Evolutionary conservation across 148 eudicot genomes (phyloP), one percentile per base, ranked within the genome.

Genomic region (Bassia scoparia): DNA sequence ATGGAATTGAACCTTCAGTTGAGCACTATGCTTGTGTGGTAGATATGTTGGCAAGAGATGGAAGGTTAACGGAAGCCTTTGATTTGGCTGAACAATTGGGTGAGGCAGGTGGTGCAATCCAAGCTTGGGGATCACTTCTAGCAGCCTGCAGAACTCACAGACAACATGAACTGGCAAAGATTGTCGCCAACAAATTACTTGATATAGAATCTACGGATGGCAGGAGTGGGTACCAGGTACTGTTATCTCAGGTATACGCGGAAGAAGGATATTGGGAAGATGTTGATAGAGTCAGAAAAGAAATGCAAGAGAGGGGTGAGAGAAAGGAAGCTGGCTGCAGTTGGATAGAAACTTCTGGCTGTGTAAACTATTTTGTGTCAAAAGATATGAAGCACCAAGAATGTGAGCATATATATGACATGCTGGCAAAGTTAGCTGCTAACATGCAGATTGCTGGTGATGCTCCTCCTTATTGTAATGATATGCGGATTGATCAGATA

Each of bases 51-150:
- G 97, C 91, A 77, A 82, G 92, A 82, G 90, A 81, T 75, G 97
- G 95, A 56, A 85, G 88, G 83, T 84, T 93, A 24, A 75, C 4
- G 44, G 97, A 90, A 75, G 98, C 98, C 43, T 87, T 83, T 72
- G 80, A 86, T 61, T 84, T 91, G 80, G 93, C 86, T 70, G 78
- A 82, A 72, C 65, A 76, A 23, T 78, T 94, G 76, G 96, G 89
- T 26, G 85, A 84, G 73, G 85, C 80, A 23, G 86, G 80, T 70
- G 68, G 84, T 67, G 78, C 77, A 23, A 59, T 88, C 67, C 85
- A 88, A 79, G 89, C 94, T 50, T 94, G 97, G 97, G 98, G 97
- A 60, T 88, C 96, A 31, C 87, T 94, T 61, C 82, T 94, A 30
- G 82, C 86, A 15, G 88, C 96, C 30, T 91, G 98, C 75, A 86